Conservation (phyloP, 2,329 filamentous ascomycete genomes). For the Bipolaris sorokiniana region DNA sequence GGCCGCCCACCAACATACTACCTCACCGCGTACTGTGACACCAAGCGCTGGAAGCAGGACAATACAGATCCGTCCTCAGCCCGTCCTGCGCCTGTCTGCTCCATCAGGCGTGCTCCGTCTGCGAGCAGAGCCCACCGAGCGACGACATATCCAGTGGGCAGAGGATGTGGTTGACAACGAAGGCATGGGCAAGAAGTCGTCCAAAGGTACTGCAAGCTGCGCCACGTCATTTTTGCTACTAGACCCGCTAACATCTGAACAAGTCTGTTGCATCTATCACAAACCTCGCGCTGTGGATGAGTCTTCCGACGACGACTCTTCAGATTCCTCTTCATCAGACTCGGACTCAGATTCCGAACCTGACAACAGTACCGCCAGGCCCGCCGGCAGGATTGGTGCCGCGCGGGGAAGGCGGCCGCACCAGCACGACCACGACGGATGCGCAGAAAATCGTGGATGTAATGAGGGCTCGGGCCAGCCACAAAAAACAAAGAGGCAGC, state of each 20-base stretch:
- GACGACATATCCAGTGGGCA: constrained; percentile 83
- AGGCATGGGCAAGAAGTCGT: constrained; percentile 89
- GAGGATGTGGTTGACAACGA: constrained; percentile 96
- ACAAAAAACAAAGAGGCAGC: constrained; percentile 50
- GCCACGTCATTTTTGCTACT: background rate
- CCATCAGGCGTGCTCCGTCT: constrained; percentile 49
- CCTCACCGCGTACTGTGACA: constrained; percentile 29
- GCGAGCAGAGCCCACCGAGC: constrained; percentile 51
- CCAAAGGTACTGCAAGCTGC: constrained; percentile 71
- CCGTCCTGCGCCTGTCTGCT: constrained; percentile 43
- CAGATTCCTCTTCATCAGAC: constrained; percentile 61
- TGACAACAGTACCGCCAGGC: constrained; percentile 57
- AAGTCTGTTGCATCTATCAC: constrained; percentile 99
- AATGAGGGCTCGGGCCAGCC: constrained; percentile 49
- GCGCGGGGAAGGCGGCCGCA: constrained; percentile 35
- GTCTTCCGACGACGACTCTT: constrained; percentile 72
- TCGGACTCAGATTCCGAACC: constrained; percentile 61
- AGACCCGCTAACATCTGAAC: background rate
- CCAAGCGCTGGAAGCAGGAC: constrained; percentile 32
- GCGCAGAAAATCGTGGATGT: constrained; percentile 50
- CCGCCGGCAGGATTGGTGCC: constrained; percentile 40
- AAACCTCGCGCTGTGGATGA: constrained; percentile 73
- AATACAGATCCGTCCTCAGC: constrained; percentile 35
- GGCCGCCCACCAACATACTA: constrained; percentile 23
- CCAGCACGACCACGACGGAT: constrained; percentile 38